Conservation (phyloP, 768 basidiomycete genomes). For the Leucocoprinus leucothites region DNA sequence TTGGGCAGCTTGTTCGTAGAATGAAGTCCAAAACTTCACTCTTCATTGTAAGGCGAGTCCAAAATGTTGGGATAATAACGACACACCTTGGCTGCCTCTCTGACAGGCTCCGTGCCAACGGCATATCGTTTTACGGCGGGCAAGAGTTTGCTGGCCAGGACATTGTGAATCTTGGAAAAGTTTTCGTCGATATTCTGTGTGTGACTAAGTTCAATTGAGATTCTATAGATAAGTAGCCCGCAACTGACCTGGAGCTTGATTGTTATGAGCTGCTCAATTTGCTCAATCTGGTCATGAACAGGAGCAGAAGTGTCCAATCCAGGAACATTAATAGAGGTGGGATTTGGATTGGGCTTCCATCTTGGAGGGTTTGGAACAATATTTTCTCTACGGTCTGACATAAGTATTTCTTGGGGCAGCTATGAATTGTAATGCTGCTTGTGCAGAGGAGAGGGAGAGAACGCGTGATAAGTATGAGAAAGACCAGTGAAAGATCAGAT, state of each 20-base stretch:
- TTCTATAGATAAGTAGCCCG: background rate
- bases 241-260: conserved; percentile 76
- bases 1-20: conserved; percentile 93
- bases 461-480: no score
- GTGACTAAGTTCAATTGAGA: background rate
- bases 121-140: conserved; percentile 91
- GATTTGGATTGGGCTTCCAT: conserved; percentile 67
- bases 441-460: no score
- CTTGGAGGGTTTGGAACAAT: conserved; percentile 61
- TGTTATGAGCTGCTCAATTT: conserved; percentile 94
- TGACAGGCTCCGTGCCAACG: conserved; percentile 80
- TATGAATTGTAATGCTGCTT: background rate
- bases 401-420: background rate
- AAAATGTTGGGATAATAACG: background rate
- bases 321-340: conserved; percentile 61
- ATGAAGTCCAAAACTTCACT: conserved; percentile 89
- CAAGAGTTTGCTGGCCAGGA: conserved; percentile 75
- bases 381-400: conserved; percentile 25
- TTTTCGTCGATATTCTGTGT: conserved; percentile 86
- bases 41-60: background rate
- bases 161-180: conserved; percentile 85
- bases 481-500: no score
- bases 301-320: conserved; percentile 71
- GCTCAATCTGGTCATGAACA: conserved; percentile 82
- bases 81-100: conserved; percentile 86